Evolutionary conservation across 768 basidiomycete genomes (phyloP), one percentile per base, ranked within the genome.

Genomic region (Suillus fuscotomentosus): DNA sequence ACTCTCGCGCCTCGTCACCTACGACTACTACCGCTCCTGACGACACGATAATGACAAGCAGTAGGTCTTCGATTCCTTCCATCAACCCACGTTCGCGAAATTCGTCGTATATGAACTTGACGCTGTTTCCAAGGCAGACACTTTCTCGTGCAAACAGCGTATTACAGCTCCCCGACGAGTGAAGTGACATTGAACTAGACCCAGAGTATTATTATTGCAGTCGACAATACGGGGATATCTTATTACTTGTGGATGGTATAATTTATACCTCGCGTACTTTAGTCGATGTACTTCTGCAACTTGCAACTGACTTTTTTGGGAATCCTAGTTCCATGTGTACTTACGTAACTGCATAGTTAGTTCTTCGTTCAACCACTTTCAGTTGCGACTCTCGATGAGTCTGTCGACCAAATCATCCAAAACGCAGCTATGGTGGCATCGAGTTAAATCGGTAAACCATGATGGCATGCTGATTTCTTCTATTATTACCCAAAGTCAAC

Each of bases 41-140:
- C 45, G 69, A 67, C 9, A 64, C 48, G 47, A 68, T 65, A 65
- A 68, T 43, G 41, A 36, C 68, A 71, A 77, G 72, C 70, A 78
- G 75, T 54, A 63, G 75, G 14, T 74, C 80, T 64, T 78, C 78
- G 27, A 73, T 84, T 57, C 78, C 84, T 61, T 82, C 84, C 34
- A 65, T 72, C 57, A 65, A 61, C 3, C 78, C 85, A 57, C 84
- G 90, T 17, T 91, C 90, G 68, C 80, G 87, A 68, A 91, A 90
- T 67, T 80, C 82, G 9, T 91, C 89, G 5, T 84, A 87, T 73
- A 82, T 87, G 72, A 91, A 83, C 71, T 71, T 91, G 43, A 79
- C 77, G n/a, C 71, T 86, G 64, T 76, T 81, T 39, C 80, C 88
- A 50, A 81, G 88, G 60, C 79, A 77, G 60, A 68, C 65, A 9